Evolutionary conservation across 441 rosid genomes (phyloP).

Genomic region (Pelargonium citronellum): DNA sequence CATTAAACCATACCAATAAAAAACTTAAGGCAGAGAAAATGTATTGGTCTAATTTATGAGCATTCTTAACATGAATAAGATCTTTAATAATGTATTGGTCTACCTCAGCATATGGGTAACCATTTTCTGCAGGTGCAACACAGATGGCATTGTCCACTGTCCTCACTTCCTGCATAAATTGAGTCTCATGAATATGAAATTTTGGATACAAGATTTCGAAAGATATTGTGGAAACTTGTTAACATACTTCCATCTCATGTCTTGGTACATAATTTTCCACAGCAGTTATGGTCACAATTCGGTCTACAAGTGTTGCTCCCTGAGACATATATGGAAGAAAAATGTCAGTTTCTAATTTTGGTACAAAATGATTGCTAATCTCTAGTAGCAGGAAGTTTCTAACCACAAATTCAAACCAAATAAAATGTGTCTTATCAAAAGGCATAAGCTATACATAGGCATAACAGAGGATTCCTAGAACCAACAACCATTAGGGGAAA

Average conservation of each 20-base stretch:
- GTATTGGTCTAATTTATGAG: not conserved
- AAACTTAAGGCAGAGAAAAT: constrained; percentile 8
- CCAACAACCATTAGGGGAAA: too few species aligned
- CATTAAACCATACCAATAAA: not conserved
- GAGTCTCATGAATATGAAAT: constrained; percentile 16
- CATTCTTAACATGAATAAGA: constrained; percentile 11
- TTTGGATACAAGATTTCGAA: constrained; percentile 11
- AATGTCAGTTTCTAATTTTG: not conserved
- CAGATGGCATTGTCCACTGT: constrained; percentile 40
- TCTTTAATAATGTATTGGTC: constrained; percentile 8
- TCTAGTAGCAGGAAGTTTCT: not conserved
- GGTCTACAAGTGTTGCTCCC: constrained; percentile 71
- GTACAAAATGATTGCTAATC: not conserved
- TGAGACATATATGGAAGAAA: constrained; percentile 15
- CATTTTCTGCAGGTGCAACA: constrained; percentile 37
- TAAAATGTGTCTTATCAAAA: not conserved
- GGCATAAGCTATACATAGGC: too few species aligned
- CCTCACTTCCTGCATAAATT: constrained; percentile 58
- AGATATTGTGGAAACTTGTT: constrained; percentile 10
- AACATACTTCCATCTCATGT: constrained; percentile 35
- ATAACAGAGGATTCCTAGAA: too few species aligned
- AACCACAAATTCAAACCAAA: not conserved
- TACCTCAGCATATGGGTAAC: constrained; percentile 47
- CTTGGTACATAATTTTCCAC: constrained; percentile 48
- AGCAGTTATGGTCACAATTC: constrained; percentile 43